A percentile compares a stretch with the other conserved stretches of the same genome.
These are phyloP conservation scores for Trypanosoma melophagium DNA, from an alignment of 208 protist species.

Conservation along the genomic window DNA sequence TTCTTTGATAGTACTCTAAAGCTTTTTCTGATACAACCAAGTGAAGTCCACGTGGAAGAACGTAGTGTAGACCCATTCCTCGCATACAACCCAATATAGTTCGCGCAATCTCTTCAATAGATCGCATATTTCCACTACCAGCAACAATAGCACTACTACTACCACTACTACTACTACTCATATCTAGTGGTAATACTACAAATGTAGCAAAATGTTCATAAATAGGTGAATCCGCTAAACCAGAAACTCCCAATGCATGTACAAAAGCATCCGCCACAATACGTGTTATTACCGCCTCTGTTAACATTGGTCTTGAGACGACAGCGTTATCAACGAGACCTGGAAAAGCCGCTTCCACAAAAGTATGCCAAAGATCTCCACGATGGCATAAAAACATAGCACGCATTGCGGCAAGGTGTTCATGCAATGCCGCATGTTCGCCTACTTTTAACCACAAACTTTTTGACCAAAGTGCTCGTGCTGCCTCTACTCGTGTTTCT, in stretches of 20 bases:
- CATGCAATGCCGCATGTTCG: conserved; percentile 30
- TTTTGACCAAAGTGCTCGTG: conserved; percentile 68
- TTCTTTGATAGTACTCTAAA: conserved; percentile 73
- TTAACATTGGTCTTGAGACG: conserved; percentile 9
- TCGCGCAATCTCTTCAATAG: conserved; percentile 58
- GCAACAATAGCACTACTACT: neutral
- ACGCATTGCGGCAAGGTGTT: conserved; percentile 52
- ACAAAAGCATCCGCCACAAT: conserved; percentile 36
- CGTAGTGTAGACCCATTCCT: conserved; percentile 48
- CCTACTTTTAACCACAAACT: conserved; percentile 72
- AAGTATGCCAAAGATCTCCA: conserved; percentile 80
- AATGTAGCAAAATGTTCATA: conserved; percentile 31
- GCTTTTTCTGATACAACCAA: conserved; percentile 70
- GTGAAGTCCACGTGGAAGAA: conserved; percentile 42
- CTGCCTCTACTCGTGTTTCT: conserved; percentile 66
- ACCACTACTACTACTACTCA: neutral
- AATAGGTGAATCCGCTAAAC: conserved; percentile 29
- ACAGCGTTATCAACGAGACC: conserved; percentile 29
- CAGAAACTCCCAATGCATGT: conserved; percentile 33
- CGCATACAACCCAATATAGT: conserved; percentile 46
- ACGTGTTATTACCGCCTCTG: conserved; percentile 25
- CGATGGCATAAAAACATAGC: conserved; percentile 80
- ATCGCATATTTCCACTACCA: conserved; percentile 15
- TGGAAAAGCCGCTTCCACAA: conserved; percentile 57
- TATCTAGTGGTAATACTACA: conserved; percentile 25